A percentile compares a stretch with the other conserved stretches of the same genome.
Conservation (phyloP, 2,329 filamentous ascomycete genomes). For the Peltaster fructicola region DNA sequence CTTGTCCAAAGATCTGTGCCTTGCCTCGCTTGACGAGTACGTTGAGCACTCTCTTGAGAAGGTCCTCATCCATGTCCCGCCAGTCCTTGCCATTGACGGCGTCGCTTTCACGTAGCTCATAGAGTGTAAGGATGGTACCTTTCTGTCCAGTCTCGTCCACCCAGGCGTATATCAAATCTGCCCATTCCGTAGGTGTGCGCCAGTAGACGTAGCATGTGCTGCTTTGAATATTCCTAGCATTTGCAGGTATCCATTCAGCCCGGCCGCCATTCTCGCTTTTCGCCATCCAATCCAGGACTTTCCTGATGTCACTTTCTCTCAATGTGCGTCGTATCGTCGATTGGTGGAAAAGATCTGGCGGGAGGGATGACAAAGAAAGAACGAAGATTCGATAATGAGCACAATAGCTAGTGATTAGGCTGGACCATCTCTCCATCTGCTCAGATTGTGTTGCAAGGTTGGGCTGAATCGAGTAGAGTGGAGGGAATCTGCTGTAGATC, state of each 20-base stretch:
- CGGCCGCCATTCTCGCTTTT: conserved; percentile 32
- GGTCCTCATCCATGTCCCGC: conserved; percentile 51
- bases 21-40: conserved; percentile 78
- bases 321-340: conserved; percentile 26
- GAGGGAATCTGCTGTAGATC: conserved; percentile 52
- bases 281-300: conserved; percentile 39
- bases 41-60: conserved; percentile 62
- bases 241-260: conserved; percentile 41
- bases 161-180: conserved; percentile 57
- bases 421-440: conserved; percentile 72
- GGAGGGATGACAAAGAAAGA: conserved; percentile 46
- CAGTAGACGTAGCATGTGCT: conserved; percentile 62
- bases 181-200: conserved; percentile 83
- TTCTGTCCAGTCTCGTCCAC: conserved; percentile 77
- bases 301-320: conserved; percentile 33
- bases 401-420: conserved; percentile 70
- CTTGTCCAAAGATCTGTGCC: conserved; percentile 81
- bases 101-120: conserved; percentile 82
- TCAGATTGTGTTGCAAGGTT: conserved; percentile 56
- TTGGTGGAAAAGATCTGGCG: conserved; percentile 34
- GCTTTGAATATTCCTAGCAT: conserved; percentile 22
- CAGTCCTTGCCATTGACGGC: conserved; percentile 37
- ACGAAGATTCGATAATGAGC: conserved; percentile 59
- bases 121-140: conserved; percentile 75
- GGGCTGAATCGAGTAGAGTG: conserved; percentile 70